phyloP scores from a whole-genome alignment of 768 basidiomycete species.

The Nevesoporus exiguus region DNA sequence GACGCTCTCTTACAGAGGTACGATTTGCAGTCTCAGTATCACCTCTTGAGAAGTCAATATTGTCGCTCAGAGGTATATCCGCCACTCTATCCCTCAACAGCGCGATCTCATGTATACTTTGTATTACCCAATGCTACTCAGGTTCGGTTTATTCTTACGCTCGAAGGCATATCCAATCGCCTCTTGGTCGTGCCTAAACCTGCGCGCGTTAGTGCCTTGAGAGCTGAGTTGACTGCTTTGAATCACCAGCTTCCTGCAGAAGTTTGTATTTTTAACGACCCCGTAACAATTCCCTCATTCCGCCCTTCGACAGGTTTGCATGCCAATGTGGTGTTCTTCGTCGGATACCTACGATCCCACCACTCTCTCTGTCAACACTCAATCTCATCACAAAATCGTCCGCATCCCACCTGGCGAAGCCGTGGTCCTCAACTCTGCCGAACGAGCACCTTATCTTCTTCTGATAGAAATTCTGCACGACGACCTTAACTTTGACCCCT shows the following conservation, averaged over 20 bases:
- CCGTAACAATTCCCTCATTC: not conserved
- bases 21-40: slow-evolving; percentile 60
- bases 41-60: slow-evolving; percentile 81
- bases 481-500: slow-evolving; percentile 91
- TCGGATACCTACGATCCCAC: slow-evolving; percentile 51
- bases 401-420: slow-evolving; percentile 97
- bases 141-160: slow-evolving; percentile 81
- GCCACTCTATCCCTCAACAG: not conserved
- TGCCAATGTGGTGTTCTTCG: slow-evolving; percentile 84
- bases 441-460: slow-evolving; percentile 90
- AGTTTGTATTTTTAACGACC: slow-evolving; percentile 41
- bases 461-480: slow-evolving; percentile 86
- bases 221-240: slow-evolving; percentile 91
- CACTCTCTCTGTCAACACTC: slow-evolving; percentile 32
- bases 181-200: slow-evolving; percentile 90
- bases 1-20: slow-evolving; percentile 67
- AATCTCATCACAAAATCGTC: slow-evolving; percentile 91
- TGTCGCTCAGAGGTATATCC: slow-evolving; percentile 76
- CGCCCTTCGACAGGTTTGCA: slow-evolving; percentile 57
- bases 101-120: not conserved
- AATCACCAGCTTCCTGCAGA: slow-evolving; percentile 97
- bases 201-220: slow-evolving; percentile 91
- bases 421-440: slow-evolving; percentile 96
- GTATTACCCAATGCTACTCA: slow-evolving; percentile 26
- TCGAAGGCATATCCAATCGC: slow-evolving; percentile 92